Evolutionary conservation across 2,329 filamentous ascomycete genomes (phyloP).

Genomic region (Fusarium fracticaudum): DNA sequence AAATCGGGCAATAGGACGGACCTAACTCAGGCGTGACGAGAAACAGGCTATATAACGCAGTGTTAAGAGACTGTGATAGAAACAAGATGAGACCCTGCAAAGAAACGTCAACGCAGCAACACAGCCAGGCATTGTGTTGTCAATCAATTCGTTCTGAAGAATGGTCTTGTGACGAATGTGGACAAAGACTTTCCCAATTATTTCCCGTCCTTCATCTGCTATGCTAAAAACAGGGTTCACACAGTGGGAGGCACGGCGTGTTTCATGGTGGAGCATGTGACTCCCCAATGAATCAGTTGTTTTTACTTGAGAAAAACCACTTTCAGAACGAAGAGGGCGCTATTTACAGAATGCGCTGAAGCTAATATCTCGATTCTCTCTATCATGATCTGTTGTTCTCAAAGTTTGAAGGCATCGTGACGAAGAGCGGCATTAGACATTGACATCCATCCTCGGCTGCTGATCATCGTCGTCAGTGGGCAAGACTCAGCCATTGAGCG

Average conservation of each 20-base stretch:
- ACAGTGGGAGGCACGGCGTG: constrained; percentile 34
- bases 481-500: constrained; percentile 13
- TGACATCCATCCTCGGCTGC: neutral
- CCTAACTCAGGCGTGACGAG: neutral
- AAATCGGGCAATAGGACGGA: neutral
- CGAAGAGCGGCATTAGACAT: neutral
- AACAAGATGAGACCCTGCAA: neutral
- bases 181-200: constrained; percentile 33
- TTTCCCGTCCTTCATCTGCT: constrained; percentile 17
- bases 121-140: neutral
- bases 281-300: constrained; percentile 11
- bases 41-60: neutral
- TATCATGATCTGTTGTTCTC: neutral
- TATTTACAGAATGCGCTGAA: neutral
- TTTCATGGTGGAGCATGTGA: constrained; percentile 34
- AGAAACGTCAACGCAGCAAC: constrained; percentile 6
- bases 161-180: constrained; percentile 34
- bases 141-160: neutral
- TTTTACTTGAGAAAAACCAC: constrained; percentile 22
- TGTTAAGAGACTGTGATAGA: neutral
- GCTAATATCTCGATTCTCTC: neutral
- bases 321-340: neutral
- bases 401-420: neutral
- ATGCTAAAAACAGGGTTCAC: constrained; percentile 28
- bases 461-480: neutral